Conservation (phyloP, 2,329 filamentous ascomycete species). For the Sporothrix brunneoviolacea region DNA sequence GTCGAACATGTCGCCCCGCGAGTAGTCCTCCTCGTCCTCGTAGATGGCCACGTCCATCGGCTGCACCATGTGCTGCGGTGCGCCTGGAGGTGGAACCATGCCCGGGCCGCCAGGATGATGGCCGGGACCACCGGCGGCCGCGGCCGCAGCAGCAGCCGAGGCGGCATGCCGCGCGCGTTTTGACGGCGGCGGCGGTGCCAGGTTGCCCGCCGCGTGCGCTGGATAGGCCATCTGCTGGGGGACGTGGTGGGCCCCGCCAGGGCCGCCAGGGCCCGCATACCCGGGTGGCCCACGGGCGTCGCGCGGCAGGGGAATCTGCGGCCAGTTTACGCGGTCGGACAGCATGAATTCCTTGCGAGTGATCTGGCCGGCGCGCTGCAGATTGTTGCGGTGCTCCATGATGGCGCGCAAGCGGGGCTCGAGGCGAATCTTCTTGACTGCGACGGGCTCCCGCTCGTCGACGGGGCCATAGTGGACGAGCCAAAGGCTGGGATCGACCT, state of each 20-base stretch:
- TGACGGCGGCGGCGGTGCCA: conserved; percentile 47
- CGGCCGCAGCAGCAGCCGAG: conserved; percentile 7
- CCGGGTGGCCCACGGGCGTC: conserved; percentile 45
- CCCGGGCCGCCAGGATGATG: conserved; percentile 2
- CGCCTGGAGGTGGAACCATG: not conserved
- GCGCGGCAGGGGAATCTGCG: conserved; percentile 65
- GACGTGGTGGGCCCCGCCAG: too few relatives aligned
- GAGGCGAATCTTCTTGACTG: conserved; percentile 59
- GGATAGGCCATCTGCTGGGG: conserved; percentile 59
- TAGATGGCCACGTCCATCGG: conserved; percentile 30
- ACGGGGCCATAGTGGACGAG: conserved; percentile 83
- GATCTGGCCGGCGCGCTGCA: conserved; percentile 70
- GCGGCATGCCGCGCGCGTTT: conserved; percentile 44
- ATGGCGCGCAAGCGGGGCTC: conserved; percentile 53
- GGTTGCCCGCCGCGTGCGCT: conserved; percentile 35
- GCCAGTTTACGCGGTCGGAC: conserved; percentile 84
- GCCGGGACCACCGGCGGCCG: not conserved
- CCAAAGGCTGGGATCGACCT: conserved; percentile 77
- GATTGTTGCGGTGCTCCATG: conserved; percentile 57
- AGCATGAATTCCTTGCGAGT: conserved; percentile 92
- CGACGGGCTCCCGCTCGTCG: conserved; percentile 66
- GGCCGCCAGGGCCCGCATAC: conserved; percentile 33
- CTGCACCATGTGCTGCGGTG: conserved; percentile 10
- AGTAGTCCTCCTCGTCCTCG: conserved; percentile 87
- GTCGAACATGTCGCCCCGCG: conserved; percentile 83